Conservation (phyloP, 2,329 filamentous ascomycete species). For the Aciculosporium take region DNA sequence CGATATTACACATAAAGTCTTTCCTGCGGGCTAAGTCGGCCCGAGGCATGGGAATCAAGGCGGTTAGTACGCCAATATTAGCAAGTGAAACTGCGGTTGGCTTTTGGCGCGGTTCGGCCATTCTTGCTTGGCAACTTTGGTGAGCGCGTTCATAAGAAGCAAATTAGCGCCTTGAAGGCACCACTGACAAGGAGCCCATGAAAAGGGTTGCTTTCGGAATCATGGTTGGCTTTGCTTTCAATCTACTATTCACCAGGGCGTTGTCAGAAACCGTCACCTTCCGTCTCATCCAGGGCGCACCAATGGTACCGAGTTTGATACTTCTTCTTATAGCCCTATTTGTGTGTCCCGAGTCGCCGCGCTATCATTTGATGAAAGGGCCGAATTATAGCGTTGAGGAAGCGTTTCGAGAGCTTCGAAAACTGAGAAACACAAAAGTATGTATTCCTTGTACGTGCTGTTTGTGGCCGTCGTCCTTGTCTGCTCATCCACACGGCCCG, state of each 20-base stretch:
- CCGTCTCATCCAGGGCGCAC: constrained; percentile 24
- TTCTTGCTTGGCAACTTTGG: constrained; percentile 34
- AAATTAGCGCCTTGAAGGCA: neutral
- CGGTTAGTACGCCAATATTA: constrained; percentile 32
- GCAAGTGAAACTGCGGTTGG: constrained; percentile 32
- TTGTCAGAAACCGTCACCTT: constrained; percentile 8
- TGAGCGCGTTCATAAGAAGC: constrained; percentile 2
- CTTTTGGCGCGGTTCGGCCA: constrained; percentile 32
- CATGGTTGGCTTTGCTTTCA: constrained; percentile 21
- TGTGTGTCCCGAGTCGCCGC: constrained; percentile 28
- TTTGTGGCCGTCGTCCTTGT: neutral
- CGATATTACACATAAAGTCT: neutral
- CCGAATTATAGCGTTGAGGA: constrained; percentile 22
- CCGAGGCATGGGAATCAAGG: constrained; percentile 34
- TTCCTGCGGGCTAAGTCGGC: neutral
- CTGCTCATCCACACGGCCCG: too few species aligned
- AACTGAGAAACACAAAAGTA: constrained; percentile 23
- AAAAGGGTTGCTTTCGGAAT: constrained; percentile 22
- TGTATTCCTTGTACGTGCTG: neutral
- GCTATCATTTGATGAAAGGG: constrained; percentile 26
- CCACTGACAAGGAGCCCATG: neutral
- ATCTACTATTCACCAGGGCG: constrained; percentile 21
- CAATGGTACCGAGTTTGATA: constrained; percentile 21
- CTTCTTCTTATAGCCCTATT: constrained; percentile 20
- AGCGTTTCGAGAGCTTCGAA: constrained; percentile 21